Base-by-base conservation (phyloP, 495 filamentous ascomycete genomes). In the Daldinia decipiens region DNA sequence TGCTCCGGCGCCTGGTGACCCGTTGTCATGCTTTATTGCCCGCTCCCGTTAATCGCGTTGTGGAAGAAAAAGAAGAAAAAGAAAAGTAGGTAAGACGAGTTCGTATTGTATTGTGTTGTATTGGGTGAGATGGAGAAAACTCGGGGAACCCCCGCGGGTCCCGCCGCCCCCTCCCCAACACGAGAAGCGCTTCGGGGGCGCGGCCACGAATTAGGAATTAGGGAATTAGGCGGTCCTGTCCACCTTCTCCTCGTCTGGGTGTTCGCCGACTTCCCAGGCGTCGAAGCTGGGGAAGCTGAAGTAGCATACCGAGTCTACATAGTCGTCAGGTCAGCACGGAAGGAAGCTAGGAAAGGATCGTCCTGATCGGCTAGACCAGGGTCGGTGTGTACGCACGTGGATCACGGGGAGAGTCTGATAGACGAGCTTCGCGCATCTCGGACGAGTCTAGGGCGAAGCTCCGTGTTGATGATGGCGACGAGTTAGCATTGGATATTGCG, bases 211-310 rank as follows among this genome's bases (percentile, higher is more conserved):
- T 34, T 34, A 31, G 6, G 62, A 15, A 52, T 34, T 54, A 12
- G 27, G 21, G 21, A 65, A 57, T 73, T 29, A 73, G 21, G 58
- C 55, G 19, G 67, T 64, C 55, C 59, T 52, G 24, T 70, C 60
- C 24, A 65, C 40, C 59, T 77, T 83, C 39, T 78, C 76, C 24
- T 73, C 80, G 9, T 79, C 78, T 47, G 77, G 71, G 52, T 80
- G 79, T 55, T 74, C 64, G 60, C 64, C 77, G 13, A 73, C 77
- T 39, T 82, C 81, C 76, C 82, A 84, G 51, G 78, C 73, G 55
- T 87, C 85, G 68, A 87, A 86, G 77, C 82, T 87, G 17, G 85
- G 85, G 74, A 87, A 87, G 79, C 84, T 86, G 62, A 86, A 84
- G 65, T 87, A 87, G 53, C 82, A 80, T 12, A 74, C 82, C 8